Conservation (phyloP, 1,284 basidiomycete genomes). For the Phlebopus sp. region DNA sequence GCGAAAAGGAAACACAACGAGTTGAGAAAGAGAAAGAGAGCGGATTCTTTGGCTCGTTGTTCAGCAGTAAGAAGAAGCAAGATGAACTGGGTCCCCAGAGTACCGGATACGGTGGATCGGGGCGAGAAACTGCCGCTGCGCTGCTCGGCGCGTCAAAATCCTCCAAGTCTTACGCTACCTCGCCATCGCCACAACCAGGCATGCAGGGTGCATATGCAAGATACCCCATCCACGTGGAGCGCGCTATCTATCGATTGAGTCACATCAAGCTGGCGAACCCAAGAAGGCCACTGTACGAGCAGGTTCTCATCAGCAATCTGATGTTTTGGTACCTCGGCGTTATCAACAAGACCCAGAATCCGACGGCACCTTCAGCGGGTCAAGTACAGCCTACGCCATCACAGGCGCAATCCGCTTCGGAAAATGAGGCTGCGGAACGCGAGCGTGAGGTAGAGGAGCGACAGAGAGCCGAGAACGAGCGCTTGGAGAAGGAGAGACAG, state of each 20-base stretch:
- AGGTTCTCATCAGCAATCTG: constrained; percentile 97
- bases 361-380: constrained; percentile 30
- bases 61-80: constrained; percentile 80
- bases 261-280: constrained; percentile 99
- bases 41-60: constrained; percentile 86
- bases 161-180: constrained; percentile 59
- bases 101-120: constrained; percentile 52
- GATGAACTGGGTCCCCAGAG: constrained; percentile 56
- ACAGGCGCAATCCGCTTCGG: constrained; percentile 18
- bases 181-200: constrained; percentile 56
- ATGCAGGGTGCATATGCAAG: constrained; percentile 71
- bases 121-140: constrained; percentile 79
- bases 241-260: constrained; percentile 94
- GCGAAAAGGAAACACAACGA: constrained; percentile 45
- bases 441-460: constrained; percentile 45
- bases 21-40: constrained; percentile 65
- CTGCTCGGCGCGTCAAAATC: constrained; percentile 80
- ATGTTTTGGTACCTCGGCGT: constrained; percentile 99
- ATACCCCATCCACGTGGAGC: constrained; percentile 97
- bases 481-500: constrained; percentile 42
- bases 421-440: constrained; percentile 35
- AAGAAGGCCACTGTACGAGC: constrained; percentile 92
- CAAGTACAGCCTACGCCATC: constrained; percentile 15
- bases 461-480: constrained; percentile 44
- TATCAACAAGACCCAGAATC: constrained; percentile 81